A percentile compares a stretch with the other conserved stretches of the same genome.
phyloP scores from a whole-genome alignment of 202 grass and related monocot species.

The Schoenoplectus tabernaemontani region DNA sequence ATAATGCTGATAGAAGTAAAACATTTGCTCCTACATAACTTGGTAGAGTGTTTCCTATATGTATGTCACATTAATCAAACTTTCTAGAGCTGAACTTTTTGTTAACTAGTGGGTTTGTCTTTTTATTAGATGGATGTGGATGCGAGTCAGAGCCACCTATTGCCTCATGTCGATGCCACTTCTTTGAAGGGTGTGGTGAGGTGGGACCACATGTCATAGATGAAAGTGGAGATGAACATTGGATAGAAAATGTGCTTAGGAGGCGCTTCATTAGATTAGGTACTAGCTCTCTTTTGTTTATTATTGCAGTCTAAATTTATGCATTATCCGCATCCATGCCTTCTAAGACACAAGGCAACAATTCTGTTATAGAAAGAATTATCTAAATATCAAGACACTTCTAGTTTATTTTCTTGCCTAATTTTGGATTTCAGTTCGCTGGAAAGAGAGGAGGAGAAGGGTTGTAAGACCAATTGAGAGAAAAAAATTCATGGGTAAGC shows the following conservation, averaged over 20 bases:
- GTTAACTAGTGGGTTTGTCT: neutral
- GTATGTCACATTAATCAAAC: neutral
- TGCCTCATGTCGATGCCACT: conserved; percentile 67
- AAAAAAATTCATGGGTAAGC: conserved; percentile 49
- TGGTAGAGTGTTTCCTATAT: neutral
- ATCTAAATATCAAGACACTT: neutral
- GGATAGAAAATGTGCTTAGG: conserved; percentile 80
- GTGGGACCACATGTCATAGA: conserved; percentile 10
- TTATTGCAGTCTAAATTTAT: neutral
- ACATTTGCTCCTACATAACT: neutral
- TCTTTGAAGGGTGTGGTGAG: conserved; percentile 67
- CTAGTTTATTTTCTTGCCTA: neutral
- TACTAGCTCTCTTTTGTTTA: conserved; percentile 18
- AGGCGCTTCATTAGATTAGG: conserved; percentile 80
- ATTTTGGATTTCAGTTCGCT: conserved; percentile 44
- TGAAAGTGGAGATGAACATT: conserved; percentile 42
- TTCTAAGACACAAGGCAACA: neutral
- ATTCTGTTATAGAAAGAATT: neutral
- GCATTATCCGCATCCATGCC: neutral
- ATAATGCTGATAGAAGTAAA: neutral
- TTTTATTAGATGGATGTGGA: conserved; percentile 40
- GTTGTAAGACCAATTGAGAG: conserved; percentile 39
- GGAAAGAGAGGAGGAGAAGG: conserved; percentile 62
- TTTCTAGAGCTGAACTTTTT: neutral
- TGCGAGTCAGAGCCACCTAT: conserved; percentile 42